Evolutionary conservation across 371 early-diverging fungal species (phyloP).

Genomic region (Mucor circinelloides): DNA sequence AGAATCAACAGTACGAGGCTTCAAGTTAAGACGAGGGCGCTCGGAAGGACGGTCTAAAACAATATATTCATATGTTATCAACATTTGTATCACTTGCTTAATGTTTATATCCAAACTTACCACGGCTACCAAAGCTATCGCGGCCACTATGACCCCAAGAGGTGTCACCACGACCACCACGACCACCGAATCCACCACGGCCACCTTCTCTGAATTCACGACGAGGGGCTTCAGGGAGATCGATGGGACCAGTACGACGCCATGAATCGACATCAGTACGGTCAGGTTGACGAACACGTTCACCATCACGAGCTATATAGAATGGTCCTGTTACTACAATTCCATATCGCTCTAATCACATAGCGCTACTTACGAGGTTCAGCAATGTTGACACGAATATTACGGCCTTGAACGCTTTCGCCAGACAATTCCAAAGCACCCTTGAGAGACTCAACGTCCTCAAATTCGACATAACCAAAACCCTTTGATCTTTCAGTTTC

Average conservation of each 20-base stretch:
- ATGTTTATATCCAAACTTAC: constrained; percentile 6
- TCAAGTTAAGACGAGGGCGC: constrained; percentile 66
- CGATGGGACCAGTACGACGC: constrained; percentile 54
- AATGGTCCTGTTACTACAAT: neutral
- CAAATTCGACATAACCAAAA: constrained; percentile 94
- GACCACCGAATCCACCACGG: constrained; percentile 52
- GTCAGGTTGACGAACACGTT: constrained; percentile 39
- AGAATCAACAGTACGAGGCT: constrained; percentile 65
- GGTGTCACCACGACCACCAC: constrained; percentile 45
- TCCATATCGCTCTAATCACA: neutral
- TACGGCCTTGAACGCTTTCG: constrained; percentile 64
- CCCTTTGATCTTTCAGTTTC: constrained; percentile 81
- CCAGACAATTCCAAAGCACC: constrained; percentile 75
- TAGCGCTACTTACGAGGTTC: constrained; percentile 72
- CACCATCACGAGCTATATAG: constrained; percentile 37
- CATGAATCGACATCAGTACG: constrained; percentile 56
- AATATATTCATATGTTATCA: neutral
- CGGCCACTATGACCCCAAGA: constrained; percentile 60
- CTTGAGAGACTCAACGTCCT: constrained; percentile 78
- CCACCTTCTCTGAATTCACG: constrained; percentile 46
- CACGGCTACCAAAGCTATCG: constrained; percentile 18
- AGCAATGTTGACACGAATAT: constrained; percentile 85
- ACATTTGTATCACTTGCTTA: neutral
- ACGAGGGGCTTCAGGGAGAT: constrained; percentile 41
- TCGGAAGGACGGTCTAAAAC: constrained; percentile 34